A percentile compares a stretch with the other conserved stretches of the same genome.
These are phyloP conservation scores for Mortierella alpina DNA, from an alignment of 192 early-diverging fungal genomes.

Conservation along the genomic window DNA sequence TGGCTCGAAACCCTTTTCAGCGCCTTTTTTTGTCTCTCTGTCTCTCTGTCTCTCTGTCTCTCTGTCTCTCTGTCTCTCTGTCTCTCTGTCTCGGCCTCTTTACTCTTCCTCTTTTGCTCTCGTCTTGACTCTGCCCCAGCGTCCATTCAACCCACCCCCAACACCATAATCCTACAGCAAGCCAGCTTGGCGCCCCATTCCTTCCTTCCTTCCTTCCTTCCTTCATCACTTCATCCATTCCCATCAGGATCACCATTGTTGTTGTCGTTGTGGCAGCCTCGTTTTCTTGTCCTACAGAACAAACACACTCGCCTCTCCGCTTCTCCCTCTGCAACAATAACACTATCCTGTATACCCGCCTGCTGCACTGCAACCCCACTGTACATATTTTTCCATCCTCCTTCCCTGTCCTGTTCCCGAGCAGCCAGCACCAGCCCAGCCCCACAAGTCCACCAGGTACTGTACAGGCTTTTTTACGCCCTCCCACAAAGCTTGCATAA, in stretches of 20 bases:
- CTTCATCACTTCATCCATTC: background rate
- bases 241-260: background rate
- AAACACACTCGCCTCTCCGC: background rate
- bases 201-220: background rate
- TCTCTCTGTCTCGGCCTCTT: no score
- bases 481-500: background rate
- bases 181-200: no score
- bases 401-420: background rate
- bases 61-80: background rate
- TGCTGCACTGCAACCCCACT: background rate
- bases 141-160: background rate
- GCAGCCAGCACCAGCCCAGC: background rate
- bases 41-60: background rate
- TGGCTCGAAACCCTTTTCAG: no score
- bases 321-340: background rate
- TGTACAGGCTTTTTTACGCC: background rate
- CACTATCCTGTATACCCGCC: background rate
- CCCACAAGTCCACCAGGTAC: background rate
- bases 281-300: conserved; percentile 24
- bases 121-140: background rate
- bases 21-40: background rate
- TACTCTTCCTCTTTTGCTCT: background rate
- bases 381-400: background rate
- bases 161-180: no score
- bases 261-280: background rate